Evolutionary conservation across 805 yeast species (phyloP).

Genomic region (Torulaspora microellipsoides): DNA sequence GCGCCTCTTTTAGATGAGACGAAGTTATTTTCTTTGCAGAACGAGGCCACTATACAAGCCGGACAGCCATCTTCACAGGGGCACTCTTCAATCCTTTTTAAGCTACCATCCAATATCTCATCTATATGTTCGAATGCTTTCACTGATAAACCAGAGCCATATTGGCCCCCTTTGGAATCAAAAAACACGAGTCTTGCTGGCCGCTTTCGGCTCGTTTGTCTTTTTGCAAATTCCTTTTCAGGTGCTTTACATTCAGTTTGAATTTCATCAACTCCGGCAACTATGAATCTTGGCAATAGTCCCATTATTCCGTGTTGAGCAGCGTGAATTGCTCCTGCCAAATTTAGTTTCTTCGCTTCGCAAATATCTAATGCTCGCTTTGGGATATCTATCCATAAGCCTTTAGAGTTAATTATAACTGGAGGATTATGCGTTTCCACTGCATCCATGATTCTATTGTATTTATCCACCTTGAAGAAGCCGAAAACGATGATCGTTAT

Average conservation of each 20-base stretch:
- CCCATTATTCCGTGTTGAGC: conserved; percentile 89
- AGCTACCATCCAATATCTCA: conserved; percentile 56
- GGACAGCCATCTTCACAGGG: conserved; percentile 67
- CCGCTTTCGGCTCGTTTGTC: conserved; percentile 65
- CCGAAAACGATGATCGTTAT: conserved; percentile 84
- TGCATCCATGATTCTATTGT: conserved; percentile 80
- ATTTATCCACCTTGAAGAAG: conserved; percentile 77
- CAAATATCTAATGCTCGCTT: conserved; percentile 54
- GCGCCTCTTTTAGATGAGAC: conserved; percentile 90
- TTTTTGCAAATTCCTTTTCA: conserved; percentile 83
- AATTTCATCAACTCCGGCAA: conserved; percentile 72
- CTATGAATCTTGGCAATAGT: conserved; percentile 66
- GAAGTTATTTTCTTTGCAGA: conserved; percentile 73
- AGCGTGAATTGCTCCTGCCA: conserved; percentile 94
- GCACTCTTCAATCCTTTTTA: conserved; percentile 58
- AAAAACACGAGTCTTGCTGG: conserved; percentile 85
- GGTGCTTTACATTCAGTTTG: conserved; percentile 97
- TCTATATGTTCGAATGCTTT: conserved; percentile 79
- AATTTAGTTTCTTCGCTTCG: conserved; percentile 51
- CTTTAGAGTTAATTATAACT: conserved; percentile 59
- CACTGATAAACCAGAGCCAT: conserved; percentile 74
- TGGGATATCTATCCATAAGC: conserved; percentile 91
- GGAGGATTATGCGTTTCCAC: conserved; percentile 93
- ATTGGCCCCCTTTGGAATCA: conserved; percentile 76
- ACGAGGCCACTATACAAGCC: conserved; percentile 76